phyloP scores from a whole-genome alignment of 225 moss, liverwort and hornwort genomes.

The Sphagnum contortum region DNA sequence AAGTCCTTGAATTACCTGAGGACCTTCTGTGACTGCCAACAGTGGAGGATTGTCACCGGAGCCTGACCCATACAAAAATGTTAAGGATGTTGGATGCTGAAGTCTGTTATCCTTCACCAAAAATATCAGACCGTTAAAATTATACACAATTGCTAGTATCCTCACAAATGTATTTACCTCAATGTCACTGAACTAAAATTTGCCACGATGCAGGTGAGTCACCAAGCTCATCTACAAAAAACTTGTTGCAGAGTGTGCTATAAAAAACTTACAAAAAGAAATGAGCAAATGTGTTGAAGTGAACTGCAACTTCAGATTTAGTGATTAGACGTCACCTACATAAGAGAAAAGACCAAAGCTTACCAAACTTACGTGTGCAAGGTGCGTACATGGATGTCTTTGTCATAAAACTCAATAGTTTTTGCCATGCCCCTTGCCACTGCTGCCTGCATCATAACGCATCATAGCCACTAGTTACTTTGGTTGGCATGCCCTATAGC shows the following conservation, averaged over 20 bases:
- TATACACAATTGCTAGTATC: no score
- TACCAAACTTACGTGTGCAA: conserved; percentile 92
- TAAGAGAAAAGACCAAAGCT: conserved; percentile 13
- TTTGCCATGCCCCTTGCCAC: conserved; percentile 86
- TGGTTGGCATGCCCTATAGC: no score
- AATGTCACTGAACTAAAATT: no score
- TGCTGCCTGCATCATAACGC: conserved; percentile 46
- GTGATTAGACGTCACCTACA: no score
- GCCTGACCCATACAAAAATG: conserved; percentile 49
- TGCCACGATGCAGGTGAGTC: not conserved
- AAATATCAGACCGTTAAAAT: not conserved
- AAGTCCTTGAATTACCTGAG: conserved; percentile 35
- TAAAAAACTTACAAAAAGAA: no score
- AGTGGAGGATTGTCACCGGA: conserved; percentile 35
- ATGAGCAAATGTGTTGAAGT: no score
- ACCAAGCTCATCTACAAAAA: not conserved
- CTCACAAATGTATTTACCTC: no score
- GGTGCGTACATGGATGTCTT: conserved; percentile 64
- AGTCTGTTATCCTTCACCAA: conserved; percentile 38
- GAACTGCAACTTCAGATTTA: no score
- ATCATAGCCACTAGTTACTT: no score
- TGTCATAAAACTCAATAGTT: conserved; percentile 73
- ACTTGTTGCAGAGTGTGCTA: not conserved
- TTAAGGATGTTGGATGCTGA: conserved; percentile 70
- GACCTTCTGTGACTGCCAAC: conserved; percentile 64